phyloP scores from a whole-genome alignment of 2,329 filamentous ascomycete genomes.

The Amesomyces nigricolor region DNA sequence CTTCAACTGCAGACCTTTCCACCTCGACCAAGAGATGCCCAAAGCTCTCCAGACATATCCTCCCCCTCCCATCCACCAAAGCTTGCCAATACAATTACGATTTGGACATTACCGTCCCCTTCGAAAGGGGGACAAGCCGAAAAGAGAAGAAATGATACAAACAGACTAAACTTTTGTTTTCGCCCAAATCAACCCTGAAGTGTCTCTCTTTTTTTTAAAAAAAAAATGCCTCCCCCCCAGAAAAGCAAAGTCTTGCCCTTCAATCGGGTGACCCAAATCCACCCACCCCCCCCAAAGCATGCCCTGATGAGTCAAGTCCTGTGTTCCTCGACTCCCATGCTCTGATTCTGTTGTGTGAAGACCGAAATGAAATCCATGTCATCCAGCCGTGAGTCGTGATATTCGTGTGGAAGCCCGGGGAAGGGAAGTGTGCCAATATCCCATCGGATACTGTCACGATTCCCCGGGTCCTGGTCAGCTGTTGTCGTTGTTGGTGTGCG shows the following conservation, averaged over 20 bases:
- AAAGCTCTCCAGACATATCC: background rate
- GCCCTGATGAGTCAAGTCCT: slow-evolving; percentile 17
- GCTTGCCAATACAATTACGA: slow-evolving; percentile 17
- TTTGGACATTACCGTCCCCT: slow-evolving; percentile 9
- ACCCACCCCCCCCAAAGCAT: background rate
- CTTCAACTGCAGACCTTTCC: background rate
- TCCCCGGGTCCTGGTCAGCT: background rate
- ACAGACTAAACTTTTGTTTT: slow-evolving; percentile 16
- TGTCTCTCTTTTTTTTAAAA: slow-evolving; percentile 6
- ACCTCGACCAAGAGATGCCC: background rate
- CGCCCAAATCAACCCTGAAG: slow-evolving; percentile 2
- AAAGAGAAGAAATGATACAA: background rate
- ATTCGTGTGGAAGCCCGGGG: background rate
- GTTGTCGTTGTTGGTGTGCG: background rate
- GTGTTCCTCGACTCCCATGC: slow-evolving; percentile 19
- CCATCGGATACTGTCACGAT: background rate
- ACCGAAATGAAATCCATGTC: slow-evolving; percentile 19
- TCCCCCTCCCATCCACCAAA: background rate
- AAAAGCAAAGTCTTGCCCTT: slow-evolving; percentile 8
- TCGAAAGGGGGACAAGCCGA: background rate
- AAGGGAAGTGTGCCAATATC: background rate
- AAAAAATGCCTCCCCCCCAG: background rate
- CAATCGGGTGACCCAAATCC: slow-evolving; percentile 6
- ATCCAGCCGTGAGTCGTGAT: slow-evolving; percentile 20
- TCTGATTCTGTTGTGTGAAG: background rate